A percentile compares a stretch with the other conserved stretches of the same genome.
phyloP scores from a whole-genome alignment of 1,284 basidiomycete genomes.

The Ceratobasidium sp. region DNA sequence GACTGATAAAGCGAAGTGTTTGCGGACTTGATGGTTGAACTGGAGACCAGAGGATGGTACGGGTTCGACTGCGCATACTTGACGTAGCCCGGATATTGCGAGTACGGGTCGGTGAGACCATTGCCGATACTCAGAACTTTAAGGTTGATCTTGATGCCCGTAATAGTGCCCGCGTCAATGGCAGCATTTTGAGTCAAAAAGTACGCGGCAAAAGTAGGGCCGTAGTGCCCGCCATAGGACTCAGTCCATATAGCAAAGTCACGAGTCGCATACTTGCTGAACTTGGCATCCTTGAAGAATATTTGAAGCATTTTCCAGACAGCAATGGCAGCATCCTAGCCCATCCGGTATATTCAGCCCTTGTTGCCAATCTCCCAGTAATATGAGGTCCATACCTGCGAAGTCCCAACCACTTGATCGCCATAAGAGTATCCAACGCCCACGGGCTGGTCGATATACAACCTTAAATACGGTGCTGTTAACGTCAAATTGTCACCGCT shows the following conservation, averaged over 20 bases:
- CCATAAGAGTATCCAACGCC: constrained; percentile 75
- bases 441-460: constrained; percentile 81
- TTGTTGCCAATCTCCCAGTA: not conserved
- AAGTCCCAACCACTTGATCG: constrained; percentile 57
- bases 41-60: constrained; percentile 64
- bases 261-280: constrained; percentile 63
- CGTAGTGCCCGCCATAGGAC: constrained; percentile 69
- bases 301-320: constrained; percentile 69
- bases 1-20: constrained; percentile 61
- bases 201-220: constrained; percentile 68
- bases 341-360: not conserved
- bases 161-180: constrained; percentile 60
- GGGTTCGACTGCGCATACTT: constrained; percentile 65
- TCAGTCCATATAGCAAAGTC: constrained; percentile 73
- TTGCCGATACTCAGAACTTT: constrained; percentile 54
- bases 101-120: constrained; percentile 69
- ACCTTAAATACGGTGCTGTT: constrained; percentile 56
- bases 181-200: constrained; percentile 69
- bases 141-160: constrained; percentile 65
- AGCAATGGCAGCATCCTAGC: constrained; percentile 50
- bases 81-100: constrained; percentile 68
- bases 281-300: constrained; percentile 68
- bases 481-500: not conserved
- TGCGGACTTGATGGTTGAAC: constrained; percentile 57
- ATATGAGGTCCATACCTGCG: constrained; percentile 18